Evolutionary conservation across 2,329 filamentous ascomycete species (phyloP).

Genomic region (Fusarium lateritium): DNA sequence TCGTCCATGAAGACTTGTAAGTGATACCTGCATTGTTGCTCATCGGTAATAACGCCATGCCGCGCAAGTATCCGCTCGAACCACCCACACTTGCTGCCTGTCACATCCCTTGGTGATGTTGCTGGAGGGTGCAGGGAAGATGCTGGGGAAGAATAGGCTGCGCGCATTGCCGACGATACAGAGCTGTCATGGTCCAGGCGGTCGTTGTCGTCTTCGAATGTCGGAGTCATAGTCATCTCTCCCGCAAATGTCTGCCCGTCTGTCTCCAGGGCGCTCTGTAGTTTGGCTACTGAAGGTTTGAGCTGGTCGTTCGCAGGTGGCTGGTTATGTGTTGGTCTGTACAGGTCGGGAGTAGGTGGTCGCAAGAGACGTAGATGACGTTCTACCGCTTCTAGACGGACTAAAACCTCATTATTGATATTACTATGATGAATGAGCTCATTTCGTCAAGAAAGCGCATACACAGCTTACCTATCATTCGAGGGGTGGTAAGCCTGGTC

Average conservation of each 20-base stretch:
- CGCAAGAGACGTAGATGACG: conserved; percentile 21
- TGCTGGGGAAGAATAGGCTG: conserved; percentile 4
- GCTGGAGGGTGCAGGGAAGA: conserved; percentile 7
- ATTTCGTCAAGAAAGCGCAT: not conserved
- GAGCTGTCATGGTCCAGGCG: not conserved
- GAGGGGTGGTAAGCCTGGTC: not conserved
- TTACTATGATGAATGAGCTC: not conserved
- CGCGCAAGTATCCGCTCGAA: conserved; percentile 20
- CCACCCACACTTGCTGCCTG: conserved; percentile 20
- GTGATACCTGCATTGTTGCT: conserved; percentile 28
- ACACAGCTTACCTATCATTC: not conserved
- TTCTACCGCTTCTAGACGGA: conserved; percentile 23
- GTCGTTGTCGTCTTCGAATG: conserved; percentile 26
- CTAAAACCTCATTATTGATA: conserved; percentile 19
- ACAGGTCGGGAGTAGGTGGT: not conserved
- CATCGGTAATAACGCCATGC: conserved; percentile 27
- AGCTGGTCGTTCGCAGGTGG: conserved; percentile 19
- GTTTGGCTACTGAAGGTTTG: conserved; percentile 13
- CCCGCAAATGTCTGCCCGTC: conserved; percentile 41
- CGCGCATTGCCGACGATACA: conserved; percentile 6
- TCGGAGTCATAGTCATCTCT: conserved; percentile 35
- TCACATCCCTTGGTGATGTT: not conserved
- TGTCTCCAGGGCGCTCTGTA: conserved; percentile 28
- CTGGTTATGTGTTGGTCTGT: not conserved
- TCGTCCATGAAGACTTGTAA: conserved; percentile 37